phyloP scores from a whole-genome alignment of 176 grass and related monocot species.

The Oryza australiensis region DNA sequence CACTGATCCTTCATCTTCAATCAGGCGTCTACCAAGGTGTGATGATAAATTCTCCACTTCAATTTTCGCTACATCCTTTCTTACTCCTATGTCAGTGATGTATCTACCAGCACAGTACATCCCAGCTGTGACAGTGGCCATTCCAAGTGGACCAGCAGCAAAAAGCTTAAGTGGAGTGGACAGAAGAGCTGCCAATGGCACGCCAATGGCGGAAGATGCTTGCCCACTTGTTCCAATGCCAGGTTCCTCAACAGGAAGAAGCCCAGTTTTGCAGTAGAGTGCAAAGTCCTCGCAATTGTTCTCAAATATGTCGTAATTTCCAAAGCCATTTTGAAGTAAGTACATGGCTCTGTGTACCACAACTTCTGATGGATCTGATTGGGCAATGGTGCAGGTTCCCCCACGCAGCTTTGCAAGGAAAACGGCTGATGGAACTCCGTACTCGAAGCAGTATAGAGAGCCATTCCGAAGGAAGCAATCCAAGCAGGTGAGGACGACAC shows the following conservation, averaged over 20 bases:
- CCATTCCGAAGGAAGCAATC: slow-evolving; percentile 90
- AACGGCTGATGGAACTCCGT: slow-evolving; percentile 67
- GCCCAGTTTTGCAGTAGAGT: slow-evolving; percentile 97
- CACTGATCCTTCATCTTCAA: slow-evolving; percentile 39
- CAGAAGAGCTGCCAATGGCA: slow-evolving; percentile 78
- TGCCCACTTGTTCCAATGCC: slow-evolving; percentile 87
- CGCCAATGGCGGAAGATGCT: slow-evolving; percentile 73
- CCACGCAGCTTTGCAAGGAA: slow-evolving; percentile 89
- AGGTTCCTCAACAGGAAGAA: slow-evolving; percentile 57
- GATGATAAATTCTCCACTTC: slow-evolving; percentile 66
- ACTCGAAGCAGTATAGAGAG: slow-evolving; percentile 82
- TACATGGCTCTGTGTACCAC: slow-evolving; percentile 84
- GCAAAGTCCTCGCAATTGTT: slow-evolving; percentile 98
- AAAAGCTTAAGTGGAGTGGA: slow-evolving; percentile 87
- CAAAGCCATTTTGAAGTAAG: slow-evolving; percentile 89
- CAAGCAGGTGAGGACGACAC: slow-evolving; percentile 76
- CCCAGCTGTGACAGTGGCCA: slow-evolving; percentile 94
- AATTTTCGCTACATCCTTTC: slow-evolving; percentile 79
- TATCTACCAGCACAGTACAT: slow-evolving; percentile 94
- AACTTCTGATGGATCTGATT: slow-evolving; percentile 65
- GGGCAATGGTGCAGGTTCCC: slow-evolving; percentile 86
- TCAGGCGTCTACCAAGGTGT: slow-evolving; percentile 42
- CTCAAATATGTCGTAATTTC: slow-evolving; percentile 93
- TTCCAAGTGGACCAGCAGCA: slow-evolving; percentile 77
- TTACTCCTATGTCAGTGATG: slow-evolving; percentile 88